Conservation (phyloP, 2,329 filamentous ascomycete species). For the Onygena corvina region DNA sequence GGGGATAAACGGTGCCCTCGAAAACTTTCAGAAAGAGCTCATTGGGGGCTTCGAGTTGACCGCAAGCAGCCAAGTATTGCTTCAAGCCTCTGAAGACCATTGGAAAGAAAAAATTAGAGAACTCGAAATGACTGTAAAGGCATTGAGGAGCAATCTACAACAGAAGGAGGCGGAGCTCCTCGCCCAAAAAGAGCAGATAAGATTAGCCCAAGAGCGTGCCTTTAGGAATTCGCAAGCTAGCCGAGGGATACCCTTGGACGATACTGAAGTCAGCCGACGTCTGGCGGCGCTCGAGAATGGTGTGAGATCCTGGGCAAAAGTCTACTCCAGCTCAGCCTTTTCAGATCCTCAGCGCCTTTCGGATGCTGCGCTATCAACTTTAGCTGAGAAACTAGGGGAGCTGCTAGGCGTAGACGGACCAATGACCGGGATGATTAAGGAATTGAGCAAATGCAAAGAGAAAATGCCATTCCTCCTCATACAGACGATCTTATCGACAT, state of each 20-base stretch:
- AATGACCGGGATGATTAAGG: neutral
- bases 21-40: neutral
- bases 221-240: neutral
- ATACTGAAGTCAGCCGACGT: slow-evolving; percentile 2
- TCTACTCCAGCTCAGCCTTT: neutral
- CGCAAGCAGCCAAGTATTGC: neutral
- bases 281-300: neutral
- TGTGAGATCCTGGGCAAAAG: neutral
- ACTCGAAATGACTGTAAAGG: neutral
- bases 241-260: slow-evolving; percentile 4
- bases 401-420: neutral
- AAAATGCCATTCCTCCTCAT: neutral
- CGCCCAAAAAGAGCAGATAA: slow-evolving; percentile 2
- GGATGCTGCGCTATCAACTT: no score
- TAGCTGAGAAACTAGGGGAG: neutral
- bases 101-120: neutral
- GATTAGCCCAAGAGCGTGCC: slow-evolving; percentile 4
- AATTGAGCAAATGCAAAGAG: neutral
- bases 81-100: neutral
- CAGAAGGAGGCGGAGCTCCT: neutral
- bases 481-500: neutral
- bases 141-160: neutral
- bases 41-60: neutral
- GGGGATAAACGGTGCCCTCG: no score
- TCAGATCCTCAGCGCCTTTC: neutral